Evolutionary conservation across 371 early-diverging fungal genomes (phyloP).

Genomic region (Rhizopus delemar): DNA sequence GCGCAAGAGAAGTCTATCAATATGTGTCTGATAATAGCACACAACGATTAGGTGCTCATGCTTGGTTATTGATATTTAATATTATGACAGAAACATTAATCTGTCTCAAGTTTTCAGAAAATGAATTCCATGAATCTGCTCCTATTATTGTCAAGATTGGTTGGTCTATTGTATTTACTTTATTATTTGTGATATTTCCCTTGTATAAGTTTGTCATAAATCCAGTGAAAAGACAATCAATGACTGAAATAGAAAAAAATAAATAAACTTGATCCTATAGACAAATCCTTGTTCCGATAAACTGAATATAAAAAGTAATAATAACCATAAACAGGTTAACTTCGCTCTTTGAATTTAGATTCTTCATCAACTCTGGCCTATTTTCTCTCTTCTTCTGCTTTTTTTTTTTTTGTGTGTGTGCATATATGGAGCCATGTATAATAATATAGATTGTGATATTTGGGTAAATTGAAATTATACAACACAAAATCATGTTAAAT

Average conservation of each 20-base stretch:
- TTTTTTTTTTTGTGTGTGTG: no score
- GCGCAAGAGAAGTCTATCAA: conserved; percentile 88
- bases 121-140: conserved; percentile 81
- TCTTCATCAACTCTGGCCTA: no score
- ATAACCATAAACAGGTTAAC: neutral
- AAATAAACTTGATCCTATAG: neutral
- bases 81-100: conserved; percentile 89
- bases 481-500: no score
- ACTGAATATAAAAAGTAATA: no score
- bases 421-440: no score
- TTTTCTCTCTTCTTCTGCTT: no score
- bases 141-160: conserved; percentile 75
- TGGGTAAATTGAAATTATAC: no score
- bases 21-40: conserved; percentile 78
- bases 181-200: conserved; percentile 67
- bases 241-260: neutral
- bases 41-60: conserved; percentile 82
- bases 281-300: neutral
- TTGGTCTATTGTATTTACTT: conserved; percentile 68
- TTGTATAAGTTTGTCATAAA: conserved; percentile 68
- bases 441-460: no score
- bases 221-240: conserved; percentile 18
- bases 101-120: conserved; percentile 84
- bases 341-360: no score
- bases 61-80: conserved; percentile 87